These are phyloP conservation scores for Mortierella sp. DNA, from an alignment of 371 early-diverging fungal genomes.

Conservation along the genomic window DNA sequence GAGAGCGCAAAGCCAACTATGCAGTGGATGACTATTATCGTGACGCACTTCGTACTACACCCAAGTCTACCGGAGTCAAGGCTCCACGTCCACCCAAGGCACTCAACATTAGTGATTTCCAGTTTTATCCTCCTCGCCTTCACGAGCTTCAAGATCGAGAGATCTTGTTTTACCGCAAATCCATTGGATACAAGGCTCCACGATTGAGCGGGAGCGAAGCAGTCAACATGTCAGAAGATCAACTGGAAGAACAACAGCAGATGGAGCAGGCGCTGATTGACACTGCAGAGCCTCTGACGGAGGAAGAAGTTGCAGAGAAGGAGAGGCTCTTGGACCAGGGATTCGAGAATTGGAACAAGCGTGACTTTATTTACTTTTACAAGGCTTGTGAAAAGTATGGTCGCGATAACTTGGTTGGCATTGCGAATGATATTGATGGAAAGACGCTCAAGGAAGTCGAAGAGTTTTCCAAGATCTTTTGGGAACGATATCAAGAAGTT, in stretches of 20 bases:
- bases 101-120: conserved; percentile 81
- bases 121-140: conserved; percentile 91
- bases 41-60: conserved; percentile 73
- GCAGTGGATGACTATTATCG: conserved; percentile 91
- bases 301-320: conserved; percentile 87
- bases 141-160: conserved; percentile 88
- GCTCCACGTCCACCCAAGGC: conserved; percentile 75
- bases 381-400: conserved; percentile 94
- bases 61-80: conserved; percentile 62
- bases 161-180: conserved; percentile 68
- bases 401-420: conserved; percentile 74
- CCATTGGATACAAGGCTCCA: conserved; percentile 70
- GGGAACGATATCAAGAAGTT: conserved; percentile 87
- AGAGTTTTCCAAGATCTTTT: conserved; percentile 87
- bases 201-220: conserved; percentile 54
- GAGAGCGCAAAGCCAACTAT: conserved; percentile 89
- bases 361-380: conserved; percentile 92
- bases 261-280: conserved; percentile 90
- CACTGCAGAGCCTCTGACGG: conserved; percentile 88
- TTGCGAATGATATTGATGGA: conserved; percentile 88
- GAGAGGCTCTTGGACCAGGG: conserved; percentile 81
- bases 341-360: conserved; percentile 94
- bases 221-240: conserved; percentile 57
- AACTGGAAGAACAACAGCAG: conserved; percentile 72
- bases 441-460: conserved; percentile 90